Evolutionary conservation across 805 yeast genomes (phyloP).

Genomic region (Brettanomyces bruxellensis): DNA sequence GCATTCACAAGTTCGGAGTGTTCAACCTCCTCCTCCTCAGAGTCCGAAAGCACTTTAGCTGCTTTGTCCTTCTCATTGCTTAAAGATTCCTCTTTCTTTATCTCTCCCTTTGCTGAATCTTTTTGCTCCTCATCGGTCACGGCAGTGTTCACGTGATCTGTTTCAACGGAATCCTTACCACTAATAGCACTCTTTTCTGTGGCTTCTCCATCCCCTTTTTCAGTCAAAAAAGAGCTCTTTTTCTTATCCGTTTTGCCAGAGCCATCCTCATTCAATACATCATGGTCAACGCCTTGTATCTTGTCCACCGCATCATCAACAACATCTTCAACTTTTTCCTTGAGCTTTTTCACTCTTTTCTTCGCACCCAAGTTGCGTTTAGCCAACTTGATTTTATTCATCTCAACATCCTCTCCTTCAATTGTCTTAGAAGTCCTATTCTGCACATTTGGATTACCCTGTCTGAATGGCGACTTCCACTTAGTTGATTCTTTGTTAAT

Average conservation of each 20-base stretch:
- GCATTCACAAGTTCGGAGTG: slow-evolving; percentile 21
- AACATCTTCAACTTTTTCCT: slow-evolving; percentile 4
- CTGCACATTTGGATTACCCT: neutral
- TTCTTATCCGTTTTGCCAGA: slow-evolving; percentile 4
- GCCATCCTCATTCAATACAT: slow-evolving; percentile 7
- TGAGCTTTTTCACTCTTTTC: slow-evolving; percentile 4
- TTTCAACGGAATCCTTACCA: neutral
- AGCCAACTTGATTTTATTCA: neutral
- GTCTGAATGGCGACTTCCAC: neutral
- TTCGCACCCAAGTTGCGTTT: neutral
- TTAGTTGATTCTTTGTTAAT: neutral
- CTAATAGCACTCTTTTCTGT: neutral
- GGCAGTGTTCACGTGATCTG: neutral
- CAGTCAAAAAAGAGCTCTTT: neutral
- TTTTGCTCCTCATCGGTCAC: neutral
- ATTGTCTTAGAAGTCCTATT: neutral
- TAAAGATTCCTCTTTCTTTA: slow-evolving; percentile 2
- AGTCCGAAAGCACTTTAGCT: slow-evolving; percentile 10
- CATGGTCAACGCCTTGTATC: slow-evolving; percentile 4
- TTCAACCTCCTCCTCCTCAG: slow-evolving; percentile 4
- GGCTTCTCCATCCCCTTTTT: neutral
- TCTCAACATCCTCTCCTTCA: neutral
- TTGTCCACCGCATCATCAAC: slow-evolving; percentile 3
- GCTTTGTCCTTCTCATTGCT: slow-evolving; percentile 5
- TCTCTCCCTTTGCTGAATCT: slow-evolving; percentile 5